These are phyloP conservation scores for Crepidotus sp. DNA, from an alignment of 1,284 basidiomycete genomes.

Conservation along the genomic window DNA sequence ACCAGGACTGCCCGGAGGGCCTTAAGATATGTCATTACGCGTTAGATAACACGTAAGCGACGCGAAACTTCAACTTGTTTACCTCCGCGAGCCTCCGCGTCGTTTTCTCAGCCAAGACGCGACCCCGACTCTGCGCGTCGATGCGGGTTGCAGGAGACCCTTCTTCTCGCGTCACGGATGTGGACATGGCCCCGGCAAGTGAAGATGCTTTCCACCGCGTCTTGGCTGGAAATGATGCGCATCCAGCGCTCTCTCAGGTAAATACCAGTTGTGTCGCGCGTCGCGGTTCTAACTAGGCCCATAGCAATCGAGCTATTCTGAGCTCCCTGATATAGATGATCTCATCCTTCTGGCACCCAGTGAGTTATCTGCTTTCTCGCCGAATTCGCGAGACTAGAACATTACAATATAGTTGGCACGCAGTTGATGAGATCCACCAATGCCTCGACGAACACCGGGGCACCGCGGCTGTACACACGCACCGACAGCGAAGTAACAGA, in stretches of 20 bases:
- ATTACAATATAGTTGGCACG: constrained; percentile 7
- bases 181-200: not conserved
- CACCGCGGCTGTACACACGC: not conserved
- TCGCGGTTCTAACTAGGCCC: not conserved
- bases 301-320: constrained; percentile 10
- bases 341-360: constrained; percentile 14
- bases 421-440: constrained; percentile 4
- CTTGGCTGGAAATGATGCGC: not conserved
- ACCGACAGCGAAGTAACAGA: constrained; percentile 14
- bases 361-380: not conserved
- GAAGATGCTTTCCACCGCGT: not conserved
- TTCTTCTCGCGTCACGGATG: not conserved
- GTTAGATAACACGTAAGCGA: too few species aligned
- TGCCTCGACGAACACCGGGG: not conserved
- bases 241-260: constrained; percentile 2
- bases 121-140: not conserved
- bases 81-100: not conserved
- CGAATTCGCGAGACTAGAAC: too few species aligned
- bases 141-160: not conserved
- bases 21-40: too few species aligned
- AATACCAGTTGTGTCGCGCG: not conserved
- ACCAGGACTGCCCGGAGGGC: too few species aligned
- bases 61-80: too few species aligned
- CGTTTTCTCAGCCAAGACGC: not conserved
- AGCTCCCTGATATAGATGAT: constrained; percentile 8